Conservation (phyloP, 176 grass and related monocot species). For the Sorghum bicolor region DNA sequence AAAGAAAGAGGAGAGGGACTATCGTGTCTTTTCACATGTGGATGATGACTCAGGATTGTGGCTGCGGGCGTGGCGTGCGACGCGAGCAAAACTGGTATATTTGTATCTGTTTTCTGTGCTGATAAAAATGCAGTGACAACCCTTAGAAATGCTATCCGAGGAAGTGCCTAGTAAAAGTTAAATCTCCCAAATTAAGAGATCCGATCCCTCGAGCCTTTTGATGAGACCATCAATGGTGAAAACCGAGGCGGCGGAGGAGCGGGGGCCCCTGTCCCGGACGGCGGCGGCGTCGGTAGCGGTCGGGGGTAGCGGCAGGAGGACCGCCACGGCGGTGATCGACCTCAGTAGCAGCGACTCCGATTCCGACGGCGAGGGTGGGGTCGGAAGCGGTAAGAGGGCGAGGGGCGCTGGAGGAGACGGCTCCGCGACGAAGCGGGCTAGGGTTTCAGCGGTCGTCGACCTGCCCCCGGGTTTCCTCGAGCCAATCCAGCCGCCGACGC, state of each 20-base stretch:
- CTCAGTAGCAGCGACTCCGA: constrained; percentile 76
- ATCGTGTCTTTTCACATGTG: too few relatives aligned
- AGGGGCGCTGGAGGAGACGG: neutral
- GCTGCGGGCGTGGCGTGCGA: too few relatives aligned
- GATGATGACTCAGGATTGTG: too few relatives aligned
- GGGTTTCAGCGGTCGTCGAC: constrained; percentile 25
- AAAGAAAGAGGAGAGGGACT: too few relatives aligned
- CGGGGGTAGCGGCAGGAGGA: neutral
- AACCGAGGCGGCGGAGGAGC: constrained; percentile 30
- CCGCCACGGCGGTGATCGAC: constrained; percentile 44
- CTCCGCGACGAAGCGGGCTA: constrained; percentile 30
- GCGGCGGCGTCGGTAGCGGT: neutral
- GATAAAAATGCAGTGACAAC: too few relatives aligned
- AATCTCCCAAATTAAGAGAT: constrained; percentile 24
- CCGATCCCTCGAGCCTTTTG: neutral
- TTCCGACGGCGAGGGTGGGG: constrained; percentile 32
- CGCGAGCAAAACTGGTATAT: too few relatives aligned
- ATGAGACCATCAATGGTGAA: constrained; percentile 37
- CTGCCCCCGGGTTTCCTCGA: constrained; percentile 76
- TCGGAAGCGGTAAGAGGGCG: constrained; percentile 25
- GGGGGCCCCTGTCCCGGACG: neutral
- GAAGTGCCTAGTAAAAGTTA: too few relatives aligned
- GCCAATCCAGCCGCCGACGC: constrained; percentile 39
- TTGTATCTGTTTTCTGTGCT: too few relatives aligned
- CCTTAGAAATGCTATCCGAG: too few relatives aligned